These are phyloP conservation scores for Sclerotiophoma versabilis DNA, from an alignment of 2,329 filamentous ascomycete genomes.

Conservation along the genomic window DNA sequence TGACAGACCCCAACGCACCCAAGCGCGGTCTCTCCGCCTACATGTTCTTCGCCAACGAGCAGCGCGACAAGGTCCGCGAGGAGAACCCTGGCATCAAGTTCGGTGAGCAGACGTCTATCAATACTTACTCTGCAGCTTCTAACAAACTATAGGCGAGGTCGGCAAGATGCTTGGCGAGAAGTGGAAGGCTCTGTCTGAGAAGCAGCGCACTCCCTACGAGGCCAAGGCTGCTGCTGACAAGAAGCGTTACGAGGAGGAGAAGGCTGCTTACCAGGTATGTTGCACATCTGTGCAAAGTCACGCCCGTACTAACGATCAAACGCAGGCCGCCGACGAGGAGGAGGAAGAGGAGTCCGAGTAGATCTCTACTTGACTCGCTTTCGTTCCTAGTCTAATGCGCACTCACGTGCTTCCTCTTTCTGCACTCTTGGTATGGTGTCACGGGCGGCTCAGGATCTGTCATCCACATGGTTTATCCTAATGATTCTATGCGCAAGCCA, in stretches of 20 bases:
- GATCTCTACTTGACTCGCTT: conserved; percentile 16
- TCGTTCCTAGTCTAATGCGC: conserved; percentile 18
- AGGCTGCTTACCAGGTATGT: conserved; percentile 71
- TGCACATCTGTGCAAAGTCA: background rate
- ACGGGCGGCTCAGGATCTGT: conserved; percentile 32
- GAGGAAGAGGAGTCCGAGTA: conserved; percentile 54
- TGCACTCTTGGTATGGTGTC: conserved; percentile 33
- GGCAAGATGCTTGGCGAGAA: conserved; percentile 97
- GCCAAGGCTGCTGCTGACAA: conserved; percentile 96
- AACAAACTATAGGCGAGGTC: conserved; percentile 74
- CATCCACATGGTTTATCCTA: conserved; percentile 35
- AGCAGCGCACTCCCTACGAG: conserved; percentile 93
- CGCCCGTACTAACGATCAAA: conserved; percentile 19
- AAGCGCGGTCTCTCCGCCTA: conserved; percentile 99
- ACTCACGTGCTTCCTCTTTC: conserved; percentile 22
- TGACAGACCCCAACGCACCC: conserved; percentile 89
- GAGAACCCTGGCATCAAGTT: conserved; percentile 98
- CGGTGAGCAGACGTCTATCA: conserved; percentile 62
- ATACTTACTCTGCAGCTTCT: conserved; percentile 10
- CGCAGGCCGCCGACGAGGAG: conserved; percentile 35
- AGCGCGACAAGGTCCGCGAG: conserved; percentile 96
- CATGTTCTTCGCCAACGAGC: conserved; percentile 99
- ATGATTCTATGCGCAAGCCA: conserved; percentile 36
- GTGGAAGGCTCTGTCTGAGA: conserved; percentile 96
- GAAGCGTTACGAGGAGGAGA: conserved; percentile 99